A percentile compares a stretch with the other conserved stretches of the same genome.
Conservation (phyloP, 345 rosid species). For the Durio zibethinus region DNA sequence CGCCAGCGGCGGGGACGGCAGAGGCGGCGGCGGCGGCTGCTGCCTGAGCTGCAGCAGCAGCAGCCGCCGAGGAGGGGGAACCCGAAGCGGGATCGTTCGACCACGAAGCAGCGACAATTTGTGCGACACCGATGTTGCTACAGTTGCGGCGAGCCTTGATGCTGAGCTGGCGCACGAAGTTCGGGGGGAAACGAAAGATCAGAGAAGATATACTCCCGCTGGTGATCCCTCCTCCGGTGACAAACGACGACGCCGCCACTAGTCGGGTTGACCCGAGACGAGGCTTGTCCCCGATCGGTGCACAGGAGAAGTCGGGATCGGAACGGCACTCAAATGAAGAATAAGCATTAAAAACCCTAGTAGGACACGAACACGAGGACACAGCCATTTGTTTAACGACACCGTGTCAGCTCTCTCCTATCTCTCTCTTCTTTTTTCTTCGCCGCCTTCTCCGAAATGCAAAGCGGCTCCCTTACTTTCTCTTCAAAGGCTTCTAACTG, state of each 20-base stretch:
- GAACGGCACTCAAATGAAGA: slow-evolving; percentile 66
- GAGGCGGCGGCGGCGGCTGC: slow-evolving; percentile 36
- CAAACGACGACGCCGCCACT: not conserved
- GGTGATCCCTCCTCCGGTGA: slow-evolving; percentile 9
- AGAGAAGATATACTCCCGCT: slow-evolving; percentile 64
- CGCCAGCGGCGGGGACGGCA: slow-evolving; percentile 30
- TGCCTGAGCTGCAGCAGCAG: slow-evolving; percentile 33
- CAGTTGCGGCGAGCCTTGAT: slow-evolving; percentile 94
- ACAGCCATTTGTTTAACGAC: slow-evolving; percentile 41
- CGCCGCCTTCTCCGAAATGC: slow-evolving; percentile 2
- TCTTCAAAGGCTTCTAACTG: not conserved
- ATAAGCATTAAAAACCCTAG: slow-evolving; percentile 24
- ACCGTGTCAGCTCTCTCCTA: slow-evolving; percentile 5
- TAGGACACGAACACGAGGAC: slow-evolving; percentile 35
- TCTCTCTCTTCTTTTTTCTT: not conserved
- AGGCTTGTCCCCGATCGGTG: slow-evolving; percentile 35
- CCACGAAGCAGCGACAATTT: slow-evolving; percentile 98
- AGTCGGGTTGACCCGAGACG: not conserved
- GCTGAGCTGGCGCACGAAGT: slow-evolving; percentile 96
- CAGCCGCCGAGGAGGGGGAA: slow-evolving; percentile 51
- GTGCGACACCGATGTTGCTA: slow-evolving; percentile 99
- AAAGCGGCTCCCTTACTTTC: not conserved
- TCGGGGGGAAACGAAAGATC: slow-evolving; percentile 87
- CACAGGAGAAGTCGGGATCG: slow-evolving; percentile 56
- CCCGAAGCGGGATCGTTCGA: slow-evolving; percentile 52